These are phyloP conservation scores for Candida suzukii DNA, from an alignment of 805 yeast genomes.

Conservation along the genomic window DNA sequence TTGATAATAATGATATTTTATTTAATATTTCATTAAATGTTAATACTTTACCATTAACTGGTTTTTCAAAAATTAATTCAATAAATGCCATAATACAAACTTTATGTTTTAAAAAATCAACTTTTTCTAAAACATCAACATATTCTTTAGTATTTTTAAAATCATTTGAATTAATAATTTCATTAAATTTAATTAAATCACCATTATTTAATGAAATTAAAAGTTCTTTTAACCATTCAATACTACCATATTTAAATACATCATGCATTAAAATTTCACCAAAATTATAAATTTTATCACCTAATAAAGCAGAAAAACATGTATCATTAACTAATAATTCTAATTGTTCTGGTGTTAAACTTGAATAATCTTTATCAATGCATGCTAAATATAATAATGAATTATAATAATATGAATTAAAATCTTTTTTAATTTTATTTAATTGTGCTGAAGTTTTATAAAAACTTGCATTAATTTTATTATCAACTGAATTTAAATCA, in stretches of 20 bases:
- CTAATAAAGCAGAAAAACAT: constrained; percentile 79
- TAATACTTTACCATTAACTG: constrained; percentile 68
- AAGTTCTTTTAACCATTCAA: constrained; percentile 66
- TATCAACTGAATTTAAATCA: constrained; percentile 44
- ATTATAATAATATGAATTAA: constrained; percentile 73
- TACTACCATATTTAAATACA: constrained; percentile 41
- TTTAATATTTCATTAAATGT: constrained; percentile 66
- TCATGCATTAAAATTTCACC: constrained; percentile 94
- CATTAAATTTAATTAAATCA: constrained; percentile 60
- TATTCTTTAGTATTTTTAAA: constrained; percentile 3
- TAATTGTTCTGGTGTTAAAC: constrained; percentile 26
- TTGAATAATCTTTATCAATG: constrained; percentile 36
- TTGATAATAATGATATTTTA: constrained; percentile 53
- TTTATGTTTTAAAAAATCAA: constrained; percentile 75
- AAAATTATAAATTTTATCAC: constrained; percentile 89
- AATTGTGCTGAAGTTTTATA: constrained; percentile 75
- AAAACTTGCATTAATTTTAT: constrained; percentile 72
- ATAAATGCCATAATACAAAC: constrained; percentile 87
- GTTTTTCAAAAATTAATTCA: constrained; percentile 74
- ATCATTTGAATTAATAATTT: constrained; percentile 15
- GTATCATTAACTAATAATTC: constrained; percentile 58
- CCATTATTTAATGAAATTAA: constrained; percentile 72
- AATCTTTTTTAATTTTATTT: constrained; percentile 69
- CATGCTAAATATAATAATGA: constrained; percentile 80
- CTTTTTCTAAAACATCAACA: constrained; percentile 39